Base-by-base conservation (phyloP, 352 stramenopile species). In the Globisporangium orthogonon region DNA sequence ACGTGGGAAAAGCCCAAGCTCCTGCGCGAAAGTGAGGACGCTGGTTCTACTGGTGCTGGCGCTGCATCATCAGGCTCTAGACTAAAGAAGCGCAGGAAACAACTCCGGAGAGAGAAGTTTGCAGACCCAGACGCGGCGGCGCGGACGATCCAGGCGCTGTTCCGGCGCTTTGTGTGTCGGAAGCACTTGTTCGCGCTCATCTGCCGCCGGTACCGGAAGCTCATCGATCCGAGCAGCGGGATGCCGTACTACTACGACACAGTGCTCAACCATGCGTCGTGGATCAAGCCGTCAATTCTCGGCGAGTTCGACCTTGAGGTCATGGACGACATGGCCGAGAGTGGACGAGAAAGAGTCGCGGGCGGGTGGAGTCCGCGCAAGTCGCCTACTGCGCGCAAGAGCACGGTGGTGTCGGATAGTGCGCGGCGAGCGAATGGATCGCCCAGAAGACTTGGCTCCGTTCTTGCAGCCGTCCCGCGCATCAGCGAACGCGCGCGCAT, bases 191-290 rank as follows among this genome's bases (percentile, higher is more conserved):
- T 81, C 23, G 67, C 83, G 15, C 29, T 74, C 35, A 48, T 86
- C 9, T 56, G 63, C 17, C 75, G 61, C 1, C 74, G 76, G 17
- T 88, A 90, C 57, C 63, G 71, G n/a, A 90, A 90, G 61, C 52
- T 83, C 28, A 18, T 83, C 37, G 80, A 90, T 49, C 49, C 69
- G 0, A 55, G 45, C n/a, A 74, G 71, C 0, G 58, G 63, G 1
- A 53, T 66, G 37, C 40, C 70, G 9, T 90, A 88, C 56, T 90
- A 90, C 69, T 90, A 90, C 66, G 80, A 90, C 61, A 70, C 65
- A 18, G 66, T 83, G 0, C 54, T 56, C 9, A 67, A 74, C 9
- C 69, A 58, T 0, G 69, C 76, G 29, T 71, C 74, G 6, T 90
- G 80, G 80, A 66, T 90, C 54, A 90, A 90, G 31, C 76, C 80